A percentile compares a stretch with the other conserved stretches of the same genome.
Evolutionary conservation across 805 yeast species (phyloP).

Genomic region (Saccharomyces paradoxus): DNA sequence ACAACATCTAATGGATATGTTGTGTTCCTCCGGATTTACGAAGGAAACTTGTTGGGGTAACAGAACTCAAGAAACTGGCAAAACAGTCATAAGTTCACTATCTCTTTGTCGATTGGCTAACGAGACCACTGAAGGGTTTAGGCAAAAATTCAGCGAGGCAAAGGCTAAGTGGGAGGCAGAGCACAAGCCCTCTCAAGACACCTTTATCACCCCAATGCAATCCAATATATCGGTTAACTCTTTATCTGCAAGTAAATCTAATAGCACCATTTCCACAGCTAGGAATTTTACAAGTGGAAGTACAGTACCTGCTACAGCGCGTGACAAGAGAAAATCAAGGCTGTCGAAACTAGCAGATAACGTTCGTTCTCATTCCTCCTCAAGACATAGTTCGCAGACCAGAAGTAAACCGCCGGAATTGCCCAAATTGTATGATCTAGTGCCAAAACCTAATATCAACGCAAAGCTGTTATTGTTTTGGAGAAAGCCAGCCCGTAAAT

Average conservation of each 20-base stretch:
- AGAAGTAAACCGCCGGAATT: constrained; percentile 28
- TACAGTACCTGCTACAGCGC: constrained; percentile 8
- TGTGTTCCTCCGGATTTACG: constrained; percentile 79
- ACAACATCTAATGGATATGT: constrained; percentile 88
- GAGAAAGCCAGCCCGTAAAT: constrained; percentile 96
- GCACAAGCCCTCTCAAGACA: constrained; percentile 3
- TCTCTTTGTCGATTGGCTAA: constrained; percentile 34
- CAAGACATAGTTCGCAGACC: constrained; percentile 38
- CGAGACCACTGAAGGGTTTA: constrained; percentile 30
- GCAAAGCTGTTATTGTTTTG: constrained; percentile 77
- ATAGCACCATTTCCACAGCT: constrained; percentile 6
- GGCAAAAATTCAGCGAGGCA: constrained; percentile 19
- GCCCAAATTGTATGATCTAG: constrained; percentile 27
- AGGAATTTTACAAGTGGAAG: constrained; percentile 1
- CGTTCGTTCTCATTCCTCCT: constrained; percentile 50
- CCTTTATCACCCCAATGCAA: constrained; percentile 8
- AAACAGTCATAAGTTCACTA: constrained; percentile 79
- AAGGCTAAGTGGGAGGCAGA: constrained; percentile 19
- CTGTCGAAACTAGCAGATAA: constrained; percentile 55
- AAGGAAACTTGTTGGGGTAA: constrained; percentile 74
- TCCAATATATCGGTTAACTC: constrained; percentile 9
- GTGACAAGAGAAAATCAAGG: constrained; percentile 45
- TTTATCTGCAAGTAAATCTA: constrained; percentile 23
- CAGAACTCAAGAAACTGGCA: constrained; percentile 77
- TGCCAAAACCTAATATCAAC: constrained; percentile 34